Percentiles rank a stretch among this genome's conserved stretches.
Conservation (phyloP, 345 rosid species). For the Clausena lansium region DNA sequence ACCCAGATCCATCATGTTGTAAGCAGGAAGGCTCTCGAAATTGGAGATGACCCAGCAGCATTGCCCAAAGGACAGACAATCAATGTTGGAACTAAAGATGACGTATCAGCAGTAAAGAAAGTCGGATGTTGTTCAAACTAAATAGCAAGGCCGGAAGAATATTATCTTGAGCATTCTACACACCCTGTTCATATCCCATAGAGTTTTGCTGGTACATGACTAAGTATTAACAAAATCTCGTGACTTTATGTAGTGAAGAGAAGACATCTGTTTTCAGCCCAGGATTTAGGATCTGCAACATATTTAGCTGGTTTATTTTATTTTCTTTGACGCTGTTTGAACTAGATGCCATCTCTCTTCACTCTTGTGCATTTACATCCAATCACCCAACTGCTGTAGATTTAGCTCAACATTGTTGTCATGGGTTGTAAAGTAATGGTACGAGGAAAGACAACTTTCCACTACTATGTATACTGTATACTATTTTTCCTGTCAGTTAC, state of each 20-base stretch:
- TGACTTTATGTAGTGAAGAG: neutral
- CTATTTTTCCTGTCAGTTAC: neutral
- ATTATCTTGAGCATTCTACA: constrained; percentile 4
- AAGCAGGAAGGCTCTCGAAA: constrained; percentile 78
- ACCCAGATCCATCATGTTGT: constrained; percentile 75
- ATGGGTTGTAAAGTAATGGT: neutral
- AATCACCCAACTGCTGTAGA: constrained; percentile 13
- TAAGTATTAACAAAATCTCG: neutral
- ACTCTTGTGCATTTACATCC: neutral
- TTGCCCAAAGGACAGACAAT: constrained; percentile 82
- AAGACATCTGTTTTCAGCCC: neutral
- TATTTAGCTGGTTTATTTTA: neutral
- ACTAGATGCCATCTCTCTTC: neutral
- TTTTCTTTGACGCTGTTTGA: constrained; percentile 8
- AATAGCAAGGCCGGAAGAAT: neutral
- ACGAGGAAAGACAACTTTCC: neutral
- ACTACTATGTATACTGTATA: neutral
- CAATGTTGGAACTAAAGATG: constrained; percentile 64
- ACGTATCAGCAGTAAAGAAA: constrained; percentile 76
- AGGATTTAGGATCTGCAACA: constrained; percentile 8
- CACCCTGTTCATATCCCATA: constrained; percentile 12
- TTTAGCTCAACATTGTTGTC: neutral
- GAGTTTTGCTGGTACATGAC: constrained; percentile 9
- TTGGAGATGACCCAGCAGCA: constrained; percentile 78
- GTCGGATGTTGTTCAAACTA: constrained; percentile 74